Evolutionary conservation across 352 stramenopile species (phyloP), one percentile per base, ranked within the genome.

Genomic region (Elongisporangium undulatum): DNA sequence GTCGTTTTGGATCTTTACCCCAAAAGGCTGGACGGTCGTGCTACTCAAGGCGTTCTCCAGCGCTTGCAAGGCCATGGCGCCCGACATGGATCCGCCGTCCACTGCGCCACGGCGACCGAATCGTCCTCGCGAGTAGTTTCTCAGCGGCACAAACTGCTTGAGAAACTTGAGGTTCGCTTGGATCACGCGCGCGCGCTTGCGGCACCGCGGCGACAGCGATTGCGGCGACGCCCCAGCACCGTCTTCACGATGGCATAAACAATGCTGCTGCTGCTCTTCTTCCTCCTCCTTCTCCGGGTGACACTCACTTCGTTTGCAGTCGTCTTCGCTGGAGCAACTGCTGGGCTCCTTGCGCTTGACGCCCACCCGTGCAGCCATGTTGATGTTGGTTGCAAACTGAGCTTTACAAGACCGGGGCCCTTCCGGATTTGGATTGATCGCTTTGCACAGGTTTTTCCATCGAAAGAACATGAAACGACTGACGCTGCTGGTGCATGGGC

Each of bases 1-100:
- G 10, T 45, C 34, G 34, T 45, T 45, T 45, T 45, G 65, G 34
- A 45, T 45, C 1, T 72, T 63, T 55, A 83, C 72, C 12, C 73
- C 55, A 45, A 45, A 45, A 0, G 75, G 83, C 41, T 87, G 74
- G 54, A 92, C 89, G 62, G 79, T 88, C 56, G 80, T 86, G 55
- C 89, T 80, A 49, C 84, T 70, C 61, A 92, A 80, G 2, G 78
- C 81, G 49, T 85, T 72, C 61, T 90, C 78, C 39, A 92, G 65
- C 29, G 82, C 82, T 41, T 67, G 57, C 66, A 92, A 82, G 67
- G 80, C 82, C 41, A 79, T 54, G 23, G 58, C 53, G 7, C 64
- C 66, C 2, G 67, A 45, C 34, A 45, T 17, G 34, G 34, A 45
- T 45, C 82, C 82, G 3, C 79, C 80, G 51, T 92, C 82, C 9